Evolutionary conservation across 2,329 filamentous ascomycete genomes (phyloP), one percentile per base, ranked within the genome.

Genomic region (Orbilia blumenaviensis): DNA sequence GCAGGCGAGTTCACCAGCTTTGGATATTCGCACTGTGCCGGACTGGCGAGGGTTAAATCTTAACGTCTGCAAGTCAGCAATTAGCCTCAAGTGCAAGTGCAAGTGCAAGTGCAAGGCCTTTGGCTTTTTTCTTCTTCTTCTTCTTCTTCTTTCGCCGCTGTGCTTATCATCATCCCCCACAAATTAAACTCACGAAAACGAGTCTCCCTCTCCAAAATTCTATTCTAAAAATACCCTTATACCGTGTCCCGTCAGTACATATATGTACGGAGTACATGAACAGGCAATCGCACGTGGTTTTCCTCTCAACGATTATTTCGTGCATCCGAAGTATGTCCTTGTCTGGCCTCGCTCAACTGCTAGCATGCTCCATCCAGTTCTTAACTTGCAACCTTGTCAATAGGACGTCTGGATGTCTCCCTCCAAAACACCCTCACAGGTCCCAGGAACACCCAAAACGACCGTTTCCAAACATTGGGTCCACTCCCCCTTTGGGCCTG

Each of bases 91-190:
- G 52, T 18, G 18, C 36, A 32, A n/a, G n/a, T n/a, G n/a, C 21
- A 41, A 14, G 8, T 29, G 25, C 27, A 18, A 46, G 5, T 14
- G 10, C 10, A 27, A 27, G 18, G 3, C 41, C n/a, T 12, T 32
- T 48, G 44, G 29, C 29, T 34, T 34, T 34, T 34, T 21, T 48
- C n/a, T n/a, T n/a, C n/a, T n/a, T n/a, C n/a, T n/a, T n/a, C n/a
- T n/a, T n/a, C n/a, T n/a, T n/a, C n/a, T n/a, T n/a, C n/a, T n/a
- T n/a, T n/a, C n/a, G n/a, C n/a, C n/a, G 36, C 50, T 54, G 50
- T 75, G 71, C 72, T 76, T 76, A 76, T n/a, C n/a, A n/a, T n/a
- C n/a, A n/a, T 76, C 64, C 72, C 72, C 72, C 72, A 69, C 72
- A 76, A 76, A 76, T 76, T 68, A 69, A 68, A 76, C 63, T 48